These are phyloP conservation scores for Trifolium repens DNA, from an alignment of 306 rosid genomes.

Conservation along the genomic window DNA sequence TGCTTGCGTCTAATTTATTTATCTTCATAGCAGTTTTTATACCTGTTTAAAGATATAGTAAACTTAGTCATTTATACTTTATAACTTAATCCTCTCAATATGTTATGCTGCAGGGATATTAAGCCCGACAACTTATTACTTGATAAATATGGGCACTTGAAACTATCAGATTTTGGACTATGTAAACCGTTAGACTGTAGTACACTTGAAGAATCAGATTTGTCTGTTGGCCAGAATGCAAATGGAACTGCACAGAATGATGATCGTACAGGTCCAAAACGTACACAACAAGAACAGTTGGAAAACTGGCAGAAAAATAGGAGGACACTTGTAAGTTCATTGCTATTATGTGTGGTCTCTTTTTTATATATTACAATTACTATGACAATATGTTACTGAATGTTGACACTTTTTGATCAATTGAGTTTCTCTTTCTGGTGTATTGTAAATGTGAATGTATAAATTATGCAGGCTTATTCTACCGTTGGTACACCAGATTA, in stretches of 20 bases:
- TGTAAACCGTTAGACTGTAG: conserved; percentile 97
- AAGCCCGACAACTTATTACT: conserved; percentile 94
- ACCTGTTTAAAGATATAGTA: neutral
- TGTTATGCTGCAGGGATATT: conserved; percentile 75
- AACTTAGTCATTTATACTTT: conserved; percentile 1
- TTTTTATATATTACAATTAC: neutral
- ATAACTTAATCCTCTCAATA: conserved; percentile 23
- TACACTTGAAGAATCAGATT: conserved; percentile 68
- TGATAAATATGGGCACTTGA: conserved; percentile 90
- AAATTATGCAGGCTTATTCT: conserved; percentile 84
- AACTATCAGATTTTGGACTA: conserved; percentile 93
- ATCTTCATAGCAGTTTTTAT: neutral
- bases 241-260: conserved; percentile 66
- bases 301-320: conserved; percentile 97
- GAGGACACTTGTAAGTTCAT: conserved; percentile 81
- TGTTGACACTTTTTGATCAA: neutral
- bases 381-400: conserved; percentile 11
- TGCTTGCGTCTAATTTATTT: conserved; percentile 18
- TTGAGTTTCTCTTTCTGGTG: neutral
- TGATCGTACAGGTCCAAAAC: conserved; percentile 63
- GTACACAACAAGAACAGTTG: conserved; percentile 94
- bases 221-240: conserved; percentile 50
- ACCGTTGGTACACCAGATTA: conserved; percentile 99
- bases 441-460: conserved; percentile 29
- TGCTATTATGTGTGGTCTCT: neutral